Evolutionary conservation across 1,139 yeast species (phyloP).

Genomic region (Pneumocystis jirovecii): DNA sequence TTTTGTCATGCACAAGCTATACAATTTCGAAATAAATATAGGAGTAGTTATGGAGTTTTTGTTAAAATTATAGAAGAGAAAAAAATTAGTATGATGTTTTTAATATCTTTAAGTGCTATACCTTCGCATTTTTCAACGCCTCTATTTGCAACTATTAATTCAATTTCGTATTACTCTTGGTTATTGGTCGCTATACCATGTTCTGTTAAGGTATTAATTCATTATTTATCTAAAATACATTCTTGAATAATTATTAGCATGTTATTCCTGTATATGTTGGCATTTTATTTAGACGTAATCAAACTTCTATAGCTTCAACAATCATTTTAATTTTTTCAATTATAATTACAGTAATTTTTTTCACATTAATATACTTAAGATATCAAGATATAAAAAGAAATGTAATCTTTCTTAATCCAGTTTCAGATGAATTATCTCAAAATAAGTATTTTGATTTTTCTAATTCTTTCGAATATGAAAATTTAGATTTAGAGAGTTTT

Average conservation of each 20-base stretch:
- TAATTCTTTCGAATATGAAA: background rate
- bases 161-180: background rate
- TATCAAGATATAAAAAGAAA: background rate
- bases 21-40: background rate
- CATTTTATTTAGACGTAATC: background rate
- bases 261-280: background rate
- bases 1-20: background rate
- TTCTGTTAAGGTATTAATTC: background rate
- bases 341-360: background rate
- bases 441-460: background rate
- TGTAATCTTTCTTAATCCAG: background rate
- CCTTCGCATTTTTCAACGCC: background rate
- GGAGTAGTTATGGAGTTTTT: background rate
- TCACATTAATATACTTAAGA: background rate
- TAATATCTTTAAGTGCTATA: background rate
- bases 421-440: background rate
- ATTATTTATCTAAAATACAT: background rate
- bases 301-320: background rate
- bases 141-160: background rate
- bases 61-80: background rate
- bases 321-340: background rate
- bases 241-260: background rate
- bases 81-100: background rate
- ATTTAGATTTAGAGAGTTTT: background rate
- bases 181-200: background rate